Evolutionary conservation across 2,329 filamentous ascomycete species (phyloP).

Genomic region (Grosmannia huntii): DNA sequence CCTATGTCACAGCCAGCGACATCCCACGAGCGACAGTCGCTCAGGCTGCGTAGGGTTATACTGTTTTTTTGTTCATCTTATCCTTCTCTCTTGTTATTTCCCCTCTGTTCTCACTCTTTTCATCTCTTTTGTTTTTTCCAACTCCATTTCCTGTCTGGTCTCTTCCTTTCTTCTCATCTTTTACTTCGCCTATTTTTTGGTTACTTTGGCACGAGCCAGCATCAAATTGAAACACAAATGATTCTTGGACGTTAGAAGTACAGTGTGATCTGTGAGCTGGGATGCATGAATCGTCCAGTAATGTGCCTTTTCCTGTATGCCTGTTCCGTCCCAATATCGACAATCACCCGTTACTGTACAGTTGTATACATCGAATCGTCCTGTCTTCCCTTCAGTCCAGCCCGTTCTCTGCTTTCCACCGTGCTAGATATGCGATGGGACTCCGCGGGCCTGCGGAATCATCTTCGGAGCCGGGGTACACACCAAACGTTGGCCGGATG

Average conservation of each 20-base stretch:
- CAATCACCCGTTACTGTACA: neutral
- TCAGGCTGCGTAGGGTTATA: neutral
- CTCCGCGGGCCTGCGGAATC: constrained; percentile 41
- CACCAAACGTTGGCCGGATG: constrained; percentile 34
- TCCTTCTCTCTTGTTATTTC: neutral
- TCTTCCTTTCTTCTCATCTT: neutral
- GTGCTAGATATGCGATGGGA: constrained; percentile 47
- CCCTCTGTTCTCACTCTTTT: neutral
- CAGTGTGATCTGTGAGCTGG: neutral
- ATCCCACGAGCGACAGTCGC: neutral
- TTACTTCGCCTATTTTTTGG: neutral
- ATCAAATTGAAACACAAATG: neutral
- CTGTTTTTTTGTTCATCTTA: neutral
- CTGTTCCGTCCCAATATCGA: neutral
- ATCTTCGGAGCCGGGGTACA: constrained; percentile 33
- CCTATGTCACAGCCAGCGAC: neutral
- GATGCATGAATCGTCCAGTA: neutral
- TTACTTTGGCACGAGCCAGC: neutral
- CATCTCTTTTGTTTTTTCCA: neutral
- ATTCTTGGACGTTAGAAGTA: neutral
- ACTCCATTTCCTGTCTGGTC: neutral
- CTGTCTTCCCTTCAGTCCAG: constrained; percentile 27
- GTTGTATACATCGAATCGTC: neutral
- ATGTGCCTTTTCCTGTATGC: neutral
- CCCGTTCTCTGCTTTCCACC: constrained; percentile 58